Evolutionary conservation across 2,329 filamentous ascomycete species (phyloP).

Genomic region (Pseudogymnoascus sp.): DNA sequence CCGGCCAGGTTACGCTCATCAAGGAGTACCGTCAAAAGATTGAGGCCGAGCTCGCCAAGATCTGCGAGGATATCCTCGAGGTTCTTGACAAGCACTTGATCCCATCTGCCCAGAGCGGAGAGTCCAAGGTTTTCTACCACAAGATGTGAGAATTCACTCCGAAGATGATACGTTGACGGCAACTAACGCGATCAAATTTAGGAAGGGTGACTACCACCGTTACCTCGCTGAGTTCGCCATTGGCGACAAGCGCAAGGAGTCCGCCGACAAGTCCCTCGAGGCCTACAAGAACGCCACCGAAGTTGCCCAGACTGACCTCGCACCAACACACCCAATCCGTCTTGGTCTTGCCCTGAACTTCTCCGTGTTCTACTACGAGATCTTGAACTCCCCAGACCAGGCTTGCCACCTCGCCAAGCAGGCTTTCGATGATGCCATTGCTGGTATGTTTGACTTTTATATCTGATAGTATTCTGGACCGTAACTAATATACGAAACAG

Average conservation of each 20-base stretch:
- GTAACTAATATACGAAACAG: conserved; percentile 20
- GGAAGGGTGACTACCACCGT: conserved; percentile 96
- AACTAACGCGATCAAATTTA: conserved; percentile 30
- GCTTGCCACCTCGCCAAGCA: conserved; percentile 99
- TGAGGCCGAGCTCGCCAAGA: conserved; percentile 91
- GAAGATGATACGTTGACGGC: not conserved
- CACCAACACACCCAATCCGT: conserved; percentile 95
- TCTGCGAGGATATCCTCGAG: conserved; percentile 95
- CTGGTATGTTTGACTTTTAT: conserved; percentile 38
- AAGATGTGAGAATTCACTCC: conserved; percentile 71
- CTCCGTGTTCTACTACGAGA: conserved; percentile 99
- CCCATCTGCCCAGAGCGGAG: conserved; percentile 89
- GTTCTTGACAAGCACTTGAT: conserved; percentile 91
- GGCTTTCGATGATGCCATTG: conserved; percentile 97
- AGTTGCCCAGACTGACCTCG: conserved; percentile 94
- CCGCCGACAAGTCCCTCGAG: conserved; percentile 81
- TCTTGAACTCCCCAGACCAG: conserved; percentile 93
- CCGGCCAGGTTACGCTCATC: conserved; percentile 90
- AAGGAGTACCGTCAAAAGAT: conserved; percentile 98
- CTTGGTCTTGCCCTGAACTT: conserved; percentile 97
- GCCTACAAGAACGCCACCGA: conserved; percentile 99
- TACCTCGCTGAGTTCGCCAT: conserved; percentile 91
- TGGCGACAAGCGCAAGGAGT: conserved; percentile 84
- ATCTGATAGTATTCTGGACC: not conserved
- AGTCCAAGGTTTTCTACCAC: conserved; percentile 99